Evolutionary conservation across 768 basidiomycete genomes (phyloP).

Genomic region (Leccinum sublutescens): DNA sequence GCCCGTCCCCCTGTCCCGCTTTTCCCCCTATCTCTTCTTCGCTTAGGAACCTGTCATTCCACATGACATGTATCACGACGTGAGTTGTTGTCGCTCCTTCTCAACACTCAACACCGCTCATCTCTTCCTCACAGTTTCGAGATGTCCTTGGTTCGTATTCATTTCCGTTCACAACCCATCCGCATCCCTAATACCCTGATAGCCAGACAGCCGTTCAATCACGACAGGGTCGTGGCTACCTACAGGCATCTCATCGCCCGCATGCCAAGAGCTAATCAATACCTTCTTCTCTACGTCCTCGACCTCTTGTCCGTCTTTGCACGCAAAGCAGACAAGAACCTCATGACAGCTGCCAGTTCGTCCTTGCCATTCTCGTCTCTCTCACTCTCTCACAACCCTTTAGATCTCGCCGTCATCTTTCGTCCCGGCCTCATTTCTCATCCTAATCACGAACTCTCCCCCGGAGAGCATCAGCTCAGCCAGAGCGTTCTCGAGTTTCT

Average conservation of each 20-base stretch:
- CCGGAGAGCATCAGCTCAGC: slow-evolving; percentile 81
- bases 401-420: slow-evolving; percentile 96
- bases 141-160: slow-evolving; percentile 62
- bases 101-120: slow-evolving; percentile 8
- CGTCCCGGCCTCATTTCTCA: slow-evolving; percentile 93
- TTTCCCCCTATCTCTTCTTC: slow-evolving; percentile 9
- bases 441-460: slow-evolving; percentile 81
- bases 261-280: slow-evolving; percentile 89
- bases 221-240: slow-evolving; percentile 68
- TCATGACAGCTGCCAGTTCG: slow-evolving; percentile 94
- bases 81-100: slow-evolving; percentile 41
- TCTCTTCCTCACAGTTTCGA: slow-evolving; percentile 56
- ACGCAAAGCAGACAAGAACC: slow-evolving; percentile 84
- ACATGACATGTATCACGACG: slow-evolving; percentile 80
- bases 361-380: slow-evolving; percentile 16
- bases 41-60: slow-evolving; percentile 92
- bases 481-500: slow-evolving; percentile 93
- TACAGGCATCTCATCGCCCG: slow-evolving; percentile 83
- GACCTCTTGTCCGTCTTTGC: slow-evolving; percentile 96
- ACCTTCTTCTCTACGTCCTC: slow-evolving; percentile 94
- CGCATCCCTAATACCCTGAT: slow-evolving; percentile 17
- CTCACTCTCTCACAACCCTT: neutral
- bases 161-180: neutral
- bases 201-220: slow-evolving; percentile 69
- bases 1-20: neutral